Conservation (phyloP, 345 rosid species). For the Conringia planisiliqua region DNA sequence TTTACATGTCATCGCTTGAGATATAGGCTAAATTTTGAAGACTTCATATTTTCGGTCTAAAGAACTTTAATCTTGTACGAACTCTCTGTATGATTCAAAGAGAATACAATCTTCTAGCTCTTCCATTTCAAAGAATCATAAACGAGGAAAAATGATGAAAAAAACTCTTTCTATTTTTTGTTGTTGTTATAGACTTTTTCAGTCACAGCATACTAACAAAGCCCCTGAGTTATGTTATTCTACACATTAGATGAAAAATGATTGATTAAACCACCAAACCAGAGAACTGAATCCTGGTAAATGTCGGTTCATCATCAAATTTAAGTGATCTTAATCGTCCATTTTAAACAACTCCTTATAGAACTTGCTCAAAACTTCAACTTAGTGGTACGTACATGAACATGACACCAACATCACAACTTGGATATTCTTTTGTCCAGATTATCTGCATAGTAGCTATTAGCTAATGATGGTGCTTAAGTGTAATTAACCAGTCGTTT, state of each 20-base stretch:
- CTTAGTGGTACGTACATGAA: not conserved
- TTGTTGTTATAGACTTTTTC: too few species aligned
- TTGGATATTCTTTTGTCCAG: not conserved
- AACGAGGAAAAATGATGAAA: not conserved
- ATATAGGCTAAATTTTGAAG: not conserved
- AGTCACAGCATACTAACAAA: not conserved
- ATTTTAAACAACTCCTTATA: not conserved
- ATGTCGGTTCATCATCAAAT: not conserved
- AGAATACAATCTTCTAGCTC: not conserved
- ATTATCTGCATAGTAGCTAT: not conserved
- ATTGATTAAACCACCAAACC: not conserved
- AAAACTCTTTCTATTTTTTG: not conserved
- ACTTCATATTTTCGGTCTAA: not conserved
- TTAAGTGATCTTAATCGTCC: not conserved
- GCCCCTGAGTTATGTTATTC: not conserved
- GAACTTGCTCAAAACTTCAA: not conserved
- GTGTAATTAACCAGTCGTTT: not conserved
- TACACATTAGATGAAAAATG: not conserved
- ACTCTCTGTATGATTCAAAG: not conserved
- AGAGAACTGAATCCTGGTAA: not conserved
- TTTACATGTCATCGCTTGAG: not conserved
- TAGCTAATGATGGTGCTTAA: not conserved
- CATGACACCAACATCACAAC: not conserved
- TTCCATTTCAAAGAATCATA: not conserved
- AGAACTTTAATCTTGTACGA: not conserved